phyloP scores from a whole-genome alignment of 129 eudicot species.

The Calendula officinalis region DNA sequence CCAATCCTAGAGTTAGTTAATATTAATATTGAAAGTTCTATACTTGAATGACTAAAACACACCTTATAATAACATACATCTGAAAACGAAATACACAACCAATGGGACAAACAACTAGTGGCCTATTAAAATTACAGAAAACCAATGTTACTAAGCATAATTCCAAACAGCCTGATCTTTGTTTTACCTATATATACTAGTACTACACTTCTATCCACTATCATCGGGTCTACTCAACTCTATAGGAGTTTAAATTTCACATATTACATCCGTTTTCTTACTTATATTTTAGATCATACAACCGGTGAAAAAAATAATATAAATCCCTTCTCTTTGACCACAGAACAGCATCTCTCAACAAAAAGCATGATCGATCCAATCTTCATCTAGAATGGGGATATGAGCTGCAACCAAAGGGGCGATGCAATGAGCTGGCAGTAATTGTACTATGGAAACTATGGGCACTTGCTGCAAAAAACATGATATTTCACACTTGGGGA shows the following conservation, averaged over 20 bases:
- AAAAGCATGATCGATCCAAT: slow-evolving; percentile 16
- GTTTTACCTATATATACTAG: neutral
- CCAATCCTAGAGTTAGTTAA: neutral
- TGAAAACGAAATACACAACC: slow-evolving; percentile 1
- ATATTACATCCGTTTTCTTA: slow-evolving; percentile 23
- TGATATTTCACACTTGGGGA: slow-evolving; percentile 24
- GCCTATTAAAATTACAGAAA: slow-evolving; percentile 23
- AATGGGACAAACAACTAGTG: slow-evolving; percentile 11
- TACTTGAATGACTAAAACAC: no score
- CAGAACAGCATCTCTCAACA: slow-evolving; percentile 30
- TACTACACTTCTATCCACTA: slow-evolving; percentile 10
- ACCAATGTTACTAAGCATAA: slow-evolving; percentile 4
- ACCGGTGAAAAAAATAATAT: neutral
- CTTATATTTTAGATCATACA: slow-evolving; percentile 20
- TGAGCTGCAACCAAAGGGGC: no score
- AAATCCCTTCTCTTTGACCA: slow-evolving; percentile 33
- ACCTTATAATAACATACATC: slow-evolving; percentile 1
- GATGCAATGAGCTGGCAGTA: slow-evolving; percentile 17
- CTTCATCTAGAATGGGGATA: slow-evolving; percentile 23
- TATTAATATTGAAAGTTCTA: no score
- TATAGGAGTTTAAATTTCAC: slow-evolving; percentile 18
- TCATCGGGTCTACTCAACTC: slow-evolving; percentile 18
- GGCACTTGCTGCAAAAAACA: slow-evolving; percentile 28
- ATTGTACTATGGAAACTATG: slow-evolving; percentile 17
- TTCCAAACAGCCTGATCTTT: slow-evolving; percentile 9